These are phyloP conservation scores for Ormosia emarginata DNA, from an alignment of 306 rosid species.

Conservation along the genomic window DNA sequence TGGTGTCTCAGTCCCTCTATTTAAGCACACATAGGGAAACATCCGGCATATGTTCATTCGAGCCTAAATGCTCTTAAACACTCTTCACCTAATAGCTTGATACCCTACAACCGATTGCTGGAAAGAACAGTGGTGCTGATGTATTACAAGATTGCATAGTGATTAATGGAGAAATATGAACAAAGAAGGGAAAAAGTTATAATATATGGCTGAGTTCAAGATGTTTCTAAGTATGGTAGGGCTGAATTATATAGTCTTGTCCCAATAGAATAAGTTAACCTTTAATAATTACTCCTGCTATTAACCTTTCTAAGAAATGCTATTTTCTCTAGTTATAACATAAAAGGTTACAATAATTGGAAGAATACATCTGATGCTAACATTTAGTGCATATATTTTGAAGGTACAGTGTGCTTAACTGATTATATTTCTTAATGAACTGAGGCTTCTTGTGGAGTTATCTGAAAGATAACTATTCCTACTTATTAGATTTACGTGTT, in stretches of 20 bases:
- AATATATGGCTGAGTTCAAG: background rate
- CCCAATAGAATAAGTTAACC: background rate
- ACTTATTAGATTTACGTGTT: constrained; percentile 4
- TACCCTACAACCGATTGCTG: background rate
- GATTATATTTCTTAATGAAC: background rate
- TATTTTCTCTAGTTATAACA: background rate
- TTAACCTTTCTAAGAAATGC: background rate
- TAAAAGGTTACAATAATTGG: background rate
- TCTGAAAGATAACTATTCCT: background rate
- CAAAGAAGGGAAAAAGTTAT: background rate
- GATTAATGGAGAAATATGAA: background rate
- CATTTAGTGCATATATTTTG: background rate
- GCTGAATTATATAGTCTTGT: background rate
- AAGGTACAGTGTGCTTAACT: background rate
- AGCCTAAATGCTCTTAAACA: too few relatives aligned
- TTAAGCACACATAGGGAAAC: too few relatives aligned
- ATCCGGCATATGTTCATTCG: too few relatives aligned
- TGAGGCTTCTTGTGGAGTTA: background rate
- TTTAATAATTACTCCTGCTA: background rate
- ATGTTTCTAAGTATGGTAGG: background rate
- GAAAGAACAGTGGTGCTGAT: background rate
- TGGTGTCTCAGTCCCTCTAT: too few relatives aligned
- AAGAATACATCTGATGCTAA: background rate
- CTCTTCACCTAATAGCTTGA: background rate
- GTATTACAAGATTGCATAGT: background rate